phyloP scores from a whole-genome alignment of 108 stramenopile species.

The Hondaea fermentalgiana region DNA sequence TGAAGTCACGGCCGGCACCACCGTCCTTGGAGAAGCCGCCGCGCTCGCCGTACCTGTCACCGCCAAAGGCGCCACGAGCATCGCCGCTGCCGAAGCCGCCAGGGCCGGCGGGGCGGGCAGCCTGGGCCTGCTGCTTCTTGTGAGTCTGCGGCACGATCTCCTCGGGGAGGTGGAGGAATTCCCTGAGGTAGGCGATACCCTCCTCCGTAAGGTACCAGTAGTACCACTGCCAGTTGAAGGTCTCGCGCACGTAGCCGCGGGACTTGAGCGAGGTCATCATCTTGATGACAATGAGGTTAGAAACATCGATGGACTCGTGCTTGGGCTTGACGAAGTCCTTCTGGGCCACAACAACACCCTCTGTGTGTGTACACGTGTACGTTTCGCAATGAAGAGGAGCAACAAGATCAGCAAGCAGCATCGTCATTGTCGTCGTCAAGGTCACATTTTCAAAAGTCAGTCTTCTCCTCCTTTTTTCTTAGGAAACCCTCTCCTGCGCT shows the following conservation, averaged over 20 bases:
- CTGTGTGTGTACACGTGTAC: background rate
- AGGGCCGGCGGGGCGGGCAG: conserved; percentile 77
- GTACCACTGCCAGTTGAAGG: conserved; percentile 93
- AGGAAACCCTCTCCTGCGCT: too few relatives aligned
- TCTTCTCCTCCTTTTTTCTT: too few relatives aligned
- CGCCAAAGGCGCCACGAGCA: conserved; percentile 56
- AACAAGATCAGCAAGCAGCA: background rate
- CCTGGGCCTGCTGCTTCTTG: conserved; percentile 61
- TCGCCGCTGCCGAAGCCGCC: conserved; percentile 55
- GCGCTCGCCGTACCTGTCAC: conserved; percentile 62
- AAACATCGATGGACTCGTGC: conserved; percentile 79
- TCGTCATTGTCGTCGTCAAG: too few relatives aligned
- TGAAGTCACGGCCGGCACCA: conserved; percentile 70
- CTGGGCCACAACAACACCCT: conserved; percentile 87
- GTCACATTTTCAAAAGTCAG: too few relatives aligned
- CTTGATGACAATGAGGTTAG: conserved; percentile 83
- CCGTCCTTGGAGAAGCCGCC: conserved; percentile 37
- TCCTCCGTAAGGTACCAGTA: conserved; percentile 93
- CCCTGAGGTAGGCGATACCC: conserved; percentile 89
- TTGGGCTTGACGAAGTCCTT: conserved; percentile 82
- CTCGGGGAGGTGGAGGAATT: conserved; percentile 79
- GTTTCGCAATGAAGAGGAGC: background rate
- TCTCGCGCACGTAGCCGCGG: conserved; percentile 71
- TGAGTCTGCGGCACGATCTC: conserved; percentile 92
- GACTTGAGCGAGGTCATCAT: conserved; percentile 85